Conservation (phyloP, 768 basidiomycete species). For the Coprinopsis strossmayeri region DNA sequence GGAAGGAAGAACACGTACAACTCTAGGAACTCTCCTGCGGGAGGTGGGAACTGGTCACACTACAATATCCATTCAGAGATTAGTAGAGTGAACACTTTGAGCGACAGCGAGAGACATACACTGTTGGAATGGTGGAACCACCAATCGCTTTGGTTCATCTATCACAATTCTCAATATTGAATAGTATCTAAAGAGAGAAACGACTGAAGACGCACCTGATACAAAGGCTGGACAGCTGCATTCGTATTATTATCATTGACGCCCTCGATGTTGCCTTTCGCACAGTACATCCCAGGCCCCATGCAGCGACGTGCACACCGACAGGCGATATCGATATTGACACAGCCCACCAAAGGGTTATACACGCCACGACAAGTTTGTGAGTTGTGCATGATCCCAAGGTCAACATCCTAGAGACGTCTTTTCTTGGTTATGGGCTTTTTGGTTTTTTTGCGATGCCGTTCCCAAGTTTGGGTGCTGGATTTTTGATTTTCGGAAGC, state of each 20-base stretch:
- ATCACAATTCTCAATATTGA: too few species aligned
- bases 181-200: neutral
- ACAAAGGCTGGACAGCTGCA: constrained; percentile 26
- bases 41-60: constrained; percentile 41
- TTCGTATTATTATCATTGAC: constrained; percentile 25
- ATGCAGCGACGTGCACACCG: neutral
- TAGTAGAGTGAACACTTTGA: neutral
- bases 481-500: too few species aligned
- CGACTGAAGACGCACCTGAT: constrained; percentile 17
- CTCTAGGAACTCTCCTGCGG: constrained; percentile 33
- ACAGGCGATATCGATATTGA: neutral
- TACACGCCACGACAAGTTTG: neutral
- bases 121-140: constrained; percentile 33
- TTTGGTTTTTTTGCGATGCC: too few species aligned
- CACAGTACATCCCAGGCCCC: constrained; percentile 23
- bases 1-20: constrained; percentile 22
- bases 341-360: neutral
- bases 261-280: constrained; percentile 23
- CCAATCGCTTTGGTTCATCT: constrained; percentile 30
- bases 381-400: too few species aligned
- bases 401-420: too few species aligned
- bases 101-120: neutral
- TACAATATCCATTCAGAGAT: constrained; percentile 8
- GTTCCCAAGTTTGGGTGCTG: too few species aligned
- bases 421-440: too few species aligned